These are phyloP conservation scores for Hirschfeldia incana DNA, from an alignment of 345 rosid species.

Conservation along the genomic window DNA sequence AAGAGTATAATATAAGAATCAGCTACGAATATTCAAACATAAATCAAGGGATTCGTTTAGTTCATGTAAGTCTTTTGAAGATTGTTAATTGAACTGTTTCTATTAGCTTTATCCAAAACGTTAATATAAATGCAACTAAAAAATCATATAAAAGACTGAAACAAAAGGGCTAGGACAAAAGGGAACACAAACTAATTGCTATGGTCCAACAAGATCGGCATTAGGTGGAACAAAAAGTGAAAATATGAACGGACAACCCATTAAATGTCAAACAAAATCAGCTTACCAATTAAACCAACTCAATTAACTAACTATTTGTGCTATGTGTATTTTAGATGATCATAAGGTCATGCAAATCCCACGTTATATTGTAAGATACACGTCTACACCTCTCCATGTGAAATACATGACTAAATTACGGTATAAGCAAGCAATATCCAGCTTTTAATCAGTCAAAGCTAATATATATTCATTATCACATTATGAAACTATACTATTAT, in stretches of 20 bases:
- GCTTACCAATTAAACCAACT: conserved; percentile 43
- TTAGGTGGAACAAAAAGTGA: conserved; percentile 34
- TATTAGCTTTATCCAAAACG: not conserved
- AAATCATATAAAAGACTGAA: not conserved
- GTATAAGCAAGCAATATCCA: conserved; percentile 31
- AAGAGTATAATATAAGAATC: too few species aligned
- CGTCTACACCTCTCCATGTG: conserved; percentile 29
- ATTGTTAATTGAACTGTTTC: not conserved
- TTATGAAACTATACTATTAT: conserved; percentile 21
- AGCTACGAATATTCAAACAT: too few species aligned
- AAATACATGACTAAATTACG: conserved; percentile 39
- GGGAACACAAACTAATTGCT: conserved; percentile 19
- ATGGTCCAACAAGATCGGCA: conserved; percentile 36
- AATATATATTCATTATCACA: not conserved
- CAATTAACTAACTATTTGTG: conserved; percentile 15
- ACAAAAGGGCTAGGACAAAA: conserved; percentile 19
- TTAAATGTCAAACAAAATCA: conserved; percentile 38
- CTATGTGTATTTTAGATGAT: not conserved
- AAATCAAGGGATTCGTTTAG: not conserved
- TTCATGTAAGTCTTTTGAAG: not conserved
- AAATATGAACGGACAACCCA: conserved; percentile 28
- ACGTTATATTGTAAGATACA: not conserved
- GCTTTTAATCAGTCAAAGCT: conserved; percentile 28
- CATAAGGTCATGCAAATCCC: conserved; percentile 2
- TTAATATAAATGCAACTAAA: not conserved